Percentiles rank a stretch among this genome's conserved stretches.
Evolutionary conservation across 805 yeast genomes (phyloP).

Genomic region (Kazachstania martiniae): DNA sequence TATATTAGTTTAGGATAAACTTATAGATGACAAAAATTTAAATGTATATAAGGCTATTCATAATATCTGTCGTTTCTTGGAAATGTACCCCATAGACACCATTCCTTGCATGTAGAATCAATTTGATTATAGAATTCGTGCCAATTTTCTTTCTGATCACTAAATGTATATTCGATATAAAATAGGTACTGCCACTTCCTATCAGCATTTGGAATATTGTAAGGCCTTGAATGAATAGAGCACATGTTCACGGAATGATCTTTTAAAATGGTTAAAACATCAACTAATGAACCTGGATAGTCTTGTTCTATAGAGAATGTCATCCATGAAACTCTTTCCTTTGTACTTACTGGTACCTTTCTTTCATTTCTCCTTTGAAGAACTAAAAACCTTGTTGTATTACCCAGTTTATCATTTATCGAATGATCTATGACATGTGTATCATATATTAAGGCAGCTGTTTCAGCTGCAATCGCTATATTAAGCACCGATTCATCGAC

Average conservation of each 20-base stretch:
- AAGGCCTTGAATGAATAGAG: conserved; percentile 70
- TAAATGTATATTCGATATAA: conserved; percentile 49
- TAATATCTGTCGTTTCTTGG: conserved; percentile 35
- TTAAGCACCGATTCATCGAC: conserved; percentile 24
- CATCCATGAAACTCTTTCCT: conserved; percentile 37
- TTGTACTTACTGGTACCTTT: not conserved
- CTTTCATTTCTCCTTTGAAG: conserved; percentile 34
- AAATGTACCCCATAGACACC: conserved; percentile 52
- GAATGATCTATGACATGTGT: conserved; percentile 43
- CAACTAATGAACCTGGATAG: conserved; percentile 66
- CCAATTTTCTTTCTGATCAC: conserved; percentile 22
- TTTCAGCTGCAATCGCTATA: conserved; percentile 65
- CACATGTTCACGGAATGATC: conserved; percentile 50
- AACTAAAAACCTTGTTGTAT: conserved; percentile 79
- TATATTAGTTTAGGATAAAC: too few species aligned
- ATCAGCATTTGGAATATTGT: conserved; percentile 17
- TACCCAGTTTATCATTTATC: conserved; percentile 63
- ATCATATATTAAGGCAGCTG: conserved; percentile 51
- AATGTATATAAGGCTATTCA: too few species aligned
- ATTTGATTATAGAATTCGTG: conserved; percentile 33
- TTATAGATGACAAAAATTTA: too few species aligned
- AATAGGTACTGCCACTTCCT: conserved; percentile 70
- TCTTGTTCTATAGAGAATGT: conserved; percentile 57
- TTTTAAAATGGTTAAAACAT: conserved; percentile 49
- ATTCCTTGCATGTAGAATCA: conserved; percentile 33